A percentile compares a stretch with the other conserved stretches of the same genome.
phyloP scores from a whole-genome alignment of 2,329 filamentous ascomycete genomes.

The Polytolypa hystricis region DNA sequence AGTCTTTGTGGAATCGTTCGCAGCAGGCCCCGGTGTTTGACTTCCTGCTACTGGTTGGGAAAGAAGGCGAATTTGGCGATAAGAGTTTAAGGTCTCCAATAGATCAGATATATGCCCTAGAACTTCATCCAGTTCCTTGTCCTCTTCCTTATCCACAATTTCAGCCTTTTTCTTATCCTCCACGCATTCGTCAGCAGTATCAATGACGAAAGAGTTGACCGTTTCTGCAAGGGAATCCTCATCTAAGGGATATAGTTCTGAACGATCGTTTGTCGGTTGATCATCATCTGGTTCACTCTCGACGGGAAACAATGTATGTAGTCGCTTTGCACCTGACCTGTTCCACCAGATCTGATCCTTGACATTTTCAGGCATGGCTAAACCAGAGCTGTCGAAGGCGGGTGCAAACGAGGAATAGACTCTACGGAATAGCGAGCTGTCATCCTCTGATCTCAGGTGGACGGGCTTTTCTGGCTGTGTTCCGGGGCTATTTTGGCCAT shows the following conservation, averaged over 20 bases:
- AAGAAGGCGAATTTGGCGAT: slow-evolving; percentile 50
- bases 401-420: slow-evolving; percentile 41
- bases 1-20: slow-evolving; percentile 17
- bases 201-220: slow-evolving; percentile 31
- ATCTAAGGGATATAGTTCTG: slow-evolving; percentile 22
- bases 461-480: neutral
- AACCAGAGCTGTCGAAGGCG: slow-evolving; percentile 33
- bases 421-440: slow-evolving; percentile 29
- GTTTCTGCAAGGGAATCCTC: slow-evolving; percentile 31
- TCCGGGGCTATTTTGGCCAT: neutral
- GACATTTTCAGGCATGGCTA: slow-evolving; percentile 31
- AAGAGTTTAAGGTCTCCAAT: slow-evolving; percentile 50
- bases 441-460: slow-evolving; percentile 13
- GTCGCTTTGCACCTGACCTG: slow-evolving; percentile 28
- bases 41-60: slow-evolving; percentile 19
- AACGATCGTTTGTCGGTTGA: slow-evolving; percentile 7
- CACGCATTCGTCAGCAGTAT: slow-evolving; percentile 14
- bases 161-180: slow-evolving; percentile 16
- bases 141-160: neutral
- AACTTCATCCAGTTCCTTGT: slow-evolving; percentile 37
- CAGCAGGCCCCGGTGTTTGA: too few relatives aligned
- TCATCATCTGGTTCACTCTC: slow-evolving; percentile 11
- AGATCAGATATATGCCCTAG: slow-evolving; percentile 49
- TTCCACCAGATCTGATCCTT: slow-evolving; percentile 38
- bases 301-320: slow-evolving; percentile 26